Evolutionary conservation across 768 basidiomycete genomes (phyloP).

Genomic region (Gelatoporia subvermispora): DNA sequence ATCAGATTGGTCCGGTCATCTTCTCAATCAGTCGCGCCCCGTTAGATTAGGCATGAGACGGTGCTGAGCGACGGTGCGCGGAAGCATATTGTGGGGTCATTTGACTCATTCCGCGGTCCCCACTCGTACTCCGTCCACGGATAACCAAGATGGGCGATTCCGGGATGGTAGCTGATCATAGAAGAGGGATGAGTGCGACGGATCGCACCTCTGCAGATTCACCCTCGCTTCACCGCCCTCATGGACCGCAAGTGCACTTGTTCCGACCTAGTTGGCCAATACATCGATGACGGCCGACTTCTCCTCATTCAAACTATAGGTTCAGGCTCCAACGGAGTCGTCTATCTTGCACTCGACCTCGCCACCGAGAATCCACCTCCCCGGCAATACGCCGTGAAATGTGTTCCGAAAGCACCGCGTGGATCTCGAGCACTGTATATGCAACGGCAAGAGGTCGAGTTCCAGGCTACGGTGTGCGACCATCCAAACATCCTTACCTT

Average conservation of each 20-base stretch:
- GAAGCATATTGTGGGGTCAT: too few relatives aligned
- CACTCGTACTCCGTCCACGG: too few relatives aligned
- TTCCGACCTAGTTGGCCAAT: constrained; percentile 18
- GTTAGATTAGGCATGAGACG: too few relatives aligned
- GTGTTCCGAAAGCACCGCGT: constrained; percentile 14
- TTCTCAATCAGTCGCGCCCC: too few relatives aligned
- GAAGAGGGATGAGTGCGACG: too few relatives aligned
- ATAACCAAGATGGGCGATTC: too few relatives aligned
- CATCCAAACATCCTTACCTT: constrained; percentile 5
- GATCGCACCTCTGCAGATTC: too few relatives aligned
- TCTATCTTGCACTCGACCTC: constrained; percentile 20
- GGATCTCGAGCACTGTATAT: constrained; percentile 5
- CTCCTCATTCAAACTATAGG: constrained; percentile 16
- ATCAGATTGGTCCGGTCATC: too few relatives aligned
- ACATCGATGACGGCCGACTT: constrained; percentile 17
- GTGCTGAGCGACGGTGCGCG: too few relatives aligned
- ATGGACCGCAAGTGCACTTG: constrained; percentile 2
- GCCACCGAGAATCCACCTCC: neutral
- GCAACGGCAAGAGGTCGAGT: constrained; percentile 19
- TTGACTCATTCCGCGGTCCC: too few relatives aligned
- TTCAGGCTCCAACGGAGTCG: constrained; percentile 21
- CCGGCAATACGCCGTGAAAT: constrained; percentile 22
- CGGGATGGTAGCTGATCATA: too few relatives aligned
- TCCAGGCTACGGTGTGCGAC: constrained; percentile 4
- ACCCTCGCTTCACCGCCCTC: neutral